phyloP scores from a whole-genome alignment of 768 basidiomycete species.

The Galerina sulciceps region DNA sequence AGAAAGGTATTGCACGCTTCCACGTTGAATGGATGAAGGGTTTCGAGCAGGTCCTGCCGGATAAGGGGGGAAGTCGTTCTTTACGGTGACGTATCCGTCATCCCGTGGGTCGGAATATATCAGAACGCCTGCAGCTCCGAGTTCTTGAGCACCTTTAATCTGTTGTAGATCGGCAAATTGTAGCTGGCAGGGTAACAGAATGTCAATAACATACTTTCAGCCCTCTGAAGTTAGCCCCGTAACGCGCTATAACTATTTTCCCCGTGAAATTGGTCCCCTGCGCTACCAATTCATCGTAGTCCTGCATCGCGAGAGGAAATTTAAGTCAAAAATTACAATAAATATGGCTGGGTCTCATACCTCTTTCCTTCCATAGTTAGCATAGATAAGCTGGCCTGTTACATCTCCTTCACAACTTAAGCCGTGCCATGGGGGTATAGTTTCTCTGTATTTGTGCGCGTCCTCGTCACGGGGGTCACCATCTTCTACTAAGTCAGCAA shows the following conservation, averaged over 20 bases:
- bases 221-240: slow-evolving; percentile 80
- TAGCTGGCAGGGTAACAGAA: slow-evolving; percentile 1
- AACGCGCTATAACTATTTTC: slow-evolving; percentile 79
- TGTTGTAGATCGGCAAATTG: slow-evolving; percentile 29
- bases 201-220: slow-evolving; percentile 64
- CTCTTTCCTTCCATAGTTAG: slow-evolving; percentile 76
- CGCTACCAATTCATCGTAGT: slow-evolving; percentile 57
- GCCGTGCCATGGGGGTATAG: slow-evolving; percentile 87
- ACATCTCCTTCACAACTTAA: slow-evolving; percentile 79
- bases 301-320: slow-evolving; percentile 28
- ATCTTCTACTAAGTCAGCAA: slow-evolving; percentile 76
- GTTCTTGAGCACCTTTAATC: slow-evolving; percentile 84
- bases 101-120: slow-evolving; percentile 89
- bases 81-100: slow-evolving; percentile 76
- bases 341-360: slow-evolving; percentile 22
- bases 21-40: slow-evolving; percentile 82
- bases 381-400: slow-evolving; percentile 73
- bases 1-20: slow-evolving; percentile 76
- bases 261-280: slow-evolving; percentile 75
- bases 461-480: slow-evolving; percentile 72
- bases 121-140: slow-evolving; percentile 75
- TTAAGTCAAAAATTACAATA: neutral
- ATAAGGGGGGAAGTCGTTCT: slow-evolving; percentile 78
- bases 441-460: slow-evolving; percentile 66
- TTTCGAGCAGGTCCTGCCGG: slow-evolving; percentile 90